These are phyloP conservation scores for Fomitiporia mediterranea DNA, from an alignment of 1,284 basidiomycete species.

Conservation along the genomic window DNA sequence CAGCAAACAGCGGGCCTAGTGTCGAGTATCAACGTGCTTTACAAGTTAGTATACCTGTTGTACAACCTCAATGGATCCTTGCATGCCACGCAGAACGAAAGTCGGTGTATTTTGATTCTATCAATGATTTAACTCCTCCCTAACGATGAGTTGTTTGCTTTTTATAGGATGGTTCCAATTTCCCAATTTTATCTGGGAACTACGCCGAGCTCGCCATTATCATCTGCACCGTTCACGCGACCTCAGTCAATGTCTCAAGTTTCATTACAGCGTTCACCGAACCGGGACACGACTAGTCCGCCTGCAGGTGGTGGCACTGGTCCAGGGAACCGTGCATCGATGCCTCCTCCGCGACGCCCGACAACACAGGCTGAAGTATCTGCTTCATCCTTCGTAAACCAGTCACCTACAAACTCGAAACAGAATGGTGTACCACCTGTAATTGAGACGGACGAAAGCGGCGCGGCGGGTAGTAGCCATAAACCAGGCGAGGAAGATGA, in stretches of 20 bases:
- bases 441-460: conserved; percentile 15
- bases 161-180: conserved; percentile 77
- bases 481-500: conserved; percentile 30
- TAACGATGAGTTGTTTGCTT: background rate
- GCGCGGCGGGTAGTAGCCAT: no score
- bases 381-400: conserved; percentile 39
- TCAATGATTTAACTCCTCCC: conserved; percentile 1
- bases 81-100: conserved; percentile 80
- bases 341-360: conserved; percentile 49
- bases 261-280: conserved; percentile 39
- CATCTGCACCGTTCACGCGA: conserved; percentile 44
- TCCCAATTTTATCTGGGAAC: conserved; percentile 77
- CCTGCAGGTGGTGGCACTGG: conserved; percentile 1
- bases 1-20: conserved; percentile 62
- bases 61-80: conserved; percentile 86
- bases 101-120: conserved; percentile 38
- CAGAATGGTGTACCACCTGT: conserved; percentile 22
- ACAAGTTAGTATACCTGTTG: conserved; percentile 85
- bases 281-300: conserved; percentile 28
- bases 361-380: conserved; percentile 29
- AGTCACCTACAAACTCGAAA: conserved; percentile 24
- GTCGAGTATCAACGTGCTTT: conserved; percentile 89
- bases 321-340: conserved; percentile 48
- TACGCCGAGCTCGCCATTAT: conserved; percentile 41
- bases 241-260: conserved; percentile 77